phyloP scores from a whole-genome alignment of 2,329 filamentous ascomycete species.

The Stenocarpella maydis region DNA sequence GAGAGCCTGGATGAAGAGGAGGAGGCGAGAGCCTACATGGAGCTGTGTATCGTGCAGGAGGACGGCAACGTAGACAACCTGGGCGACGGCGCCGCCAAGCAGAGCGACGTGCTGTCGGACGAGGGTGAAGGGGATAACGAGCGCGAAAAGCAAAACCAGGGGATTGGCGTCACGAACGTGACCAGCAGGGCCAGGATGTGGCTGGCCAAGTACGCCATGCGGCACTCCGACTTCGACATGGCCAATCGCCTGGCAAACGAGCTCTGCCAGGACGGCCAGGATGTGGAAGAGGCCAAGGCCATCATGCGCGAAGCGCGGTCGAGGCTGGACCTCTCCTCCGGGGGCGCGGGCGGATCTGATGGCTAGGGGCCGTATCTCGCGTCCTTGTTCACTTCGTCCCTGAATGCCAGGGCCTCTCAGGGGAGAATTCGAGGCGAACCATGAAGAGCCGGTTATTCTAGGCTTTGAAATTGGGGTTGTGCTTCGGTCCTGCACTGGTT shows the following conservation, averaged over 20 bases:
- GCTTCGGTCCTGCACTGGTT: no score
- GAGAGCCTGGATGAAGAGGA: conserved; percentile 80
- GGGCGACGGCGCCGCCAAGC: conserved; percentile 62
- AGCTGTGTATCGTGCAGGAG: conserved; percentile 92
- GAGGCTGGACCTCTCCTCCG: conserved; percentile 63
- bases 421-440: background rate
- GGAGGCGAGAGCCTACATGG: conserved; percentile 93
- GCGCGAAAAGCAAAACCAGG: conserved; percentile 52
- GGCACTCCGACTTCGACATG: conserved; percentile 75
- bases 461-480: background rate
- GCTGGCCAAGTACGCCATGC: conserved; percentile 85
- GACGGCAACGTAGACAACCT: conserved; percentile 60
- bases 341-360: conserved; percentile 38
- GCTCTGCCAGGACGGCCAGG: conserved; percentile 92
- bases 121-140: conserved; percentile 49
- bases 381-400: background rate
- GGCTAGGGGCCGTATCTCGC: conserved; percentile 20
- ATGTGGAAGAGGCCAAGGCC: conserved; percentile 96
- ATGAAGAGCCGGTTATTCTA: background rate
- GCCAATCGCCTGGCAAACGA: conserved; percentile 87
- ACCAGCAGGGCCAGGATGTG: conserved; percentile 94
- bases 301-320: conserved; percentile 86
- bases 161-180: conserved; percentile 87
- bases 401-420: background rate
- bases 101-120: conserved; percentile 50